Conservation (phyloP, 768 basidiomycete species). For the Termitomyces sp. region DNA sequence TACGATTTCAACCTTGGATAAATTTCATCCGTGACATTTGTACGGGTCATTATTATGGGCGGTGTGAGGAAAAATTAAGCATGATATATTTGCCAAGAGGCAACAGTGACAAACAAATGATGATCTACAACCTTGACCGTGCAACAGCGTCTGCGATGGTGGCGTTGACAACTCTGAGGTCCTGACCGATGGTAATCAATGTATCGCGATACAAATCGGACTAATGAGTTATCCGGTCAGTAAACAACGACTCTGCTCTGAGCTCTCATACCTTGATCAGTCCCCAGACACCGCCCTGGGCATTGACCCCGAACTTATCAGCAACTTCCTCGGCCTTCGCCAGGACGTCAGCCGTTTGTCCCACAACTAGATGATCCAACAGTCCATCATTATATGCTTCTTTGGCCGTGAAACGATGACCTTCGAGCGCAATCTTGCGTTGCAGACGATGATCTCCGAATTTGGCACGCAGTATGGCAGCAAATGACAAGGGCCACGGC, state of each 20-base stretch:
- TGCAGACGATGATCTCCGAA: constrained; percentile 50
- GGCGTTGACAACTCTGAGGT: constrained; percentile 28
- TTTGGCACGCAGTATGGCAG: constrained; percentile 58
- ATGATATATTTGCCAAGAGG: neutral
- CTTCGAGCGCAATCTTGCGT: constrained; percentile 76
- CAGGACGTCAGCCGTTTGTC: constrained; percentile 54
- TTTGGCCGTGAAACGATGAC: constrained; percentile 66
- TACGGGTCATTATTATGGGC: neutral
- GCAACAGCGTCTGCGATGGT: constrained; percentile 45
- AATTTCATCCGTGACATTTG: neutral
- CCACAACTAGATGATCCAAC: constrained; percentile 63
- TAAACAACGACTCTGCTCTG: neutral
- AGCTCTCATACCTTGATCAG: constrained; percentile 50
- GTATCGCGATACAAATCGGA: constrained; percentile 50
- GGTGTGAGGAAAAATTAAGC: neutral
- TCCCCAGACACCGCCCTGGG: constrained; percentile 64
- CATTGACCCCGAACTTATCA: constrained; percentile 40
- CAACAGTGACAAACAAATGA: neutral
- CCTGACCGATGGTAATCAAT: constrained; percentile 35
- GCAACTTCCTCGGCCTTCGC: constrained; percentile 62
- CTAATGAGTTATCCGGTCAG: constrained; percentile 25
- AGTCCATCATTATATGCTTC: constrained; percentile 66
- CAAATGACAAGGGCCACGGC: constrained; percentile 68
- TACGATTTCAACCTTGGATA: neutral
- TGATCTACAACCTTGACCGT: constrained; percentile 34